A percentile compares a stretch with the other conserved stretches of the same genome.
These are phyloP conservation scores for Wickerhamiella kazuoi DNA, from an alignment of 805 yeast genomes.

Conservation along the genomic window DNA sequence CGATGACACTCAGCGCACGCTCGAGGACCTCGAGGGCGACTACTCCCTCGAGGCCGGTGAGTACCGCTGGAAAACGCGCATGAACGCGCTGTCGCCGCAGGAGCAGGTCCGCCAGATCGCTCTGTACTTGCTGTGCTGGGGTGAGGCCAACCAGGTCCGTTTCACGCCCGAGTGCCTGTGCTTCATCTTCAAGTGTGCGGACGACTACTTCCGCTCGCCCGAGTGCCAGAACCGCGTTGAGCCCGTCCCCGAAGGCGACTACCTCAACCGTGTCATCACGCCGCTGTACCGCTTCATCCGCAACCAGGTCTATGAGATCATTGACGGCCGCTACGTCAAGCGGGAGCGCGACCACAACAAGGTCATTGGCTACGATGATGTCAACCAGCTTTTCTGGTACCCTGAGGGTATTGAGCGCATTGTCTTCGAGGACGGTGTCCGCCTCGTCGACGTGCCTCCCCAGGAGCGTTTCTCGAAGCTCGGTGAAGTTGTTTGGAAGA, in stretches of 20 bases:
- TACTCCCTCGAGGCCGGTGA: constrained; percentile 60
- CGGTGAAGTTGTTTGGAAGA: constrained; percentile 84
- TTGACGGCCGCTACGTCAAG: constrained; percentile 38
- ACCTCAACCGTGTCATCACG: constrained; percentile 76
- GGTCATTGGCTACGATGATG: constrained; percentile 79
- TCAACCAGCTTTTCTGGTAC: constrained; percentile 97
- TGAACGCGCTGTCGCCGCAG: constrained; percentile 34
- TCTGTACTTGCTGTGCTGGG: constrained; percentile 50
- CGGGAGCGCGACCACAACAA: constrained; percentile 53
- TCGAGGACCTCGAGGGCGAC: constrained; percentile 52
- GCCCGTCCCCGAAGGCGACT: constrained; percentile 45
- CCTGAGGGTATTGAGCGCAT: constrained; percentile 96
- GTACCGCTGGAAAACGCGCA: constrained; percentile 54
- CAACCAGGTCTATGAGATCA: constrained; percentile 45
- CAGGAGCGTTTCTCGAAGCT: constrained; percentile 77
- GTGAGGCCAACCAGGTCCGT: constrained; percentile 74
- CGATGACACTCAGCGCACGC: constrained; percentile 39
- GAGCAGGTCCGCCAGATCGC: constrained; percentile 53
- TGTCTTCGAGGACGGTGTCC: constrained; percentile 76
- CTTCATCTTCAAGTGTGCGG: constrained; percentile 88
- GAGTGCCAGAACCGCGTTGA: constrained; percentile 61
- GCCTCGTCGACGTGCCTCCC: constrained; percentile 75
- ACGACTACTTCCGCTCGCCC: constrained; percentile 75
- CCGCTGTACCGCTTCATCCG: constrained; percentile 61
- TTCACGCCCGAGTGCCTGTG: constrained; percentile 81